A percentile compares a stretch with the other conserved stretches of the same genome.
phyloP scores from a whole-genome alignment of 805 yeast species.

The Dipodascus geniculatus region DNA sequence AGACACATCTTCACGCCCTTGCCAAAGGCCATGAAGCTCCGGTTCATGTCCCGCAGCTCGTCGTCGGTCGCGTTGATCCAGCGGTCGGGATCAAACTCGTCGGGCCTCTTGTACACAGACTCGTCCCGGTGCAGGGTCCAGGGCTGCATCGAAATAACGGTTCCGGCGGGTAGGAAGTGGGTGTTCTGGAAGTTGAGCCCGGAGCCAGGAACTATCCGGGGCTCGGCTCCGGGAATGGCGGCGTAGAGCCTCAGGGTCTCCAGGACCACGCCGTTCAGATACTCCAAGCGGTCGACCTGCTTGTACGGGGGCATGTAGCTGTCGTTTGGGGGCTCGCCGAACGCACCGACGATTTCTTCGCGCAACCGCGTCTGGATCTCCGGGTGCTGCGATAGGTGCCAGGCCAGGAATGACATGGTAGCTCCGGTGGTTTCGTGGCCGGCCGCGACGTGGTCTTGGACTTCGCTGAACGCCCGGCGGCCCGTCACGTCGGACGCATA shows the following conservation, averaged over 20 bases:
- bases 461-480: slow-evolving; percentile 33
- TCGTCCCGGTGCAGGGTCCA: slow-evolving; percentile 48
- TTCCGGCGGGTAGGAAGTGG: slow-evolving; percentile 35
- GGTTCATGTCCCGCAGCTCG: slow-evolving; percentile 33
- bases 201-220: slow-evolving; percentile 35
- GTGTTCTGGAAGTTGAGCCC: slow-evolving; percentile 13
- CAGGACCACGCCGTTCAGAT: slow-evolving; percentile 46
- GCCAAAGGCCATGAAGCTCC: slow-evolving; percentile 56
- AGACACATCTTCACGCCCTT: slow-evolving; percentile 65
- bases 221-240: slow-evolving; percentile 67
- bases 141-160: slow-evolving; percentile 53
- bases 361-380: slow-evolving; percentile 37
- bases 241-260: slow-evolving; percentile 55
- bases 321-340: slow-evolving; percentile 24
- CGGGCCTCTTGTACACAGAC: slow-evolving; percentile 39
- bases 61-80: slow-evolving; percentile 37
- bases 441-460: slow-evolving; percentile 58
- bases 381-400: slow-evolving; percentile 43
- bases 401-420: slow-evolving; percentile 47
- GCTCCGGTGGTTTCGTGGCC: slow-evolving; percentile 70
- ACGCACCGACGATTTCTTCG: slow-evolving; percentile 32
- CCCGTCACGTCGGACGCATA: slow-evolving; percentile 18
- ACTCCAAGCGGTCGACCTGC: slow-evolving; percentile 42
- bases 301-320: slow-evolving; percentile 23
- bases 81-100: slow-evolving; percentile 44